Evolutionary conservation across 2,329 filamentous ascomycete genomes (phyloP).

Genomic region (Nemania sp.): DNA sequence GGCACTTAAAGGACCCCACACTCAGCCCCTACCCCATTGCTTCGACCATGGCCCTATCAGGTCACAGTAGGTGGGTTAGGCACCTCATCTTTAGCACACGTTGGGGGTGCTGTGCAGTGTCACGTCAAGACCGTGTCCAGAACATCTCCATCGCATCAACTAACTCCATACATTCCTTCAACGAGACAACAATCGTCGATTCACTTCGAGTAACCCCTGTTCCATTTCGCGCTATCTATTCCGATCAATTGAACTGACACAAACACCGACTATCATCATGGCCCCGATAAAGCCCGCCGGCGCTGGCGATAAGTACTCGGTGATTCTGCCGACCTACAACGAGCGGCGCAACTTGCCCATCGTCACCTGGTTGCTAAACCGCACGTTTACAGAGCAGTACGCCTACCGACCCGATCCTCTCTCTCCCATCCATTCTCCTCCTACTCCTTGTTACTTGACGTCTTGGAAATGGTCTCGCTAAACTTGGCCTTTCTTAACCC

Average conservation of each 20-base stretch:
- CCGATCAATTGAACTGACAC: constrained; percentile 8
- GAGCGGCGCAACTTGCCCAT: constrained; percentile 97
- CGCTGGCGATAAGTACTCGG: constrained; percentile 80
- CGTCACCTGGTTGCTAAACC: constrained; percentile 90
- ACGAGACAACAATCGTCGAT: constrained; percentile 5
- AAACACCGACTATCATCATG: constrained; percentile 43
- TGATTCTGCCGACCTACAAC: constrained; percentile 98
- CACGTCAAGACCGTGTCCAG: constrained; percentile 31
- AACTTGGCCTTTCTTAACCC: constrained; percentile 2
- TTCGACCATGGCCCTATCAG: neutral
- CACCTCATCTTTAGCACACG: no score
- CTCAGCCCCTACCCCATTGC: no score
- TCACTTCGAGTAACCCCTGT: constrained; percentile 3
- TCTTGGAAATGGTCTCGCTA: constrained; percentile 12
- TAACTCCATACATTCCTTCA: constrained; percentile 39
- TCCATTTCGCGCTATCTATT: constrained; percentile 9
- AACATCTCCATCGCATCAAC: constrained; percentile 12
- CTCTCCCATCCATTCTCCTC: no score
- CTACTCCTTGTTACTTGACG: neutral
- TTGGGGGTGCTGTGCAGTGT: no score
- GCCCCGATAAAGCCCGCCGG: constrained; percentile 47
- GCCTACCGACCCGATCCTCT: constrained; percentile 32
- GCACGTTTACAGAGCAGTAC: constrained; percentile 87
- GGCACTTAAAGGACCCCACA: no score
- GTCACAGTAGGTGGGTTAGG: no score